Base-by-base conservation (phyloP, 805 yeast genomes). In the Monosporozyma yasuniensis region DNA sequence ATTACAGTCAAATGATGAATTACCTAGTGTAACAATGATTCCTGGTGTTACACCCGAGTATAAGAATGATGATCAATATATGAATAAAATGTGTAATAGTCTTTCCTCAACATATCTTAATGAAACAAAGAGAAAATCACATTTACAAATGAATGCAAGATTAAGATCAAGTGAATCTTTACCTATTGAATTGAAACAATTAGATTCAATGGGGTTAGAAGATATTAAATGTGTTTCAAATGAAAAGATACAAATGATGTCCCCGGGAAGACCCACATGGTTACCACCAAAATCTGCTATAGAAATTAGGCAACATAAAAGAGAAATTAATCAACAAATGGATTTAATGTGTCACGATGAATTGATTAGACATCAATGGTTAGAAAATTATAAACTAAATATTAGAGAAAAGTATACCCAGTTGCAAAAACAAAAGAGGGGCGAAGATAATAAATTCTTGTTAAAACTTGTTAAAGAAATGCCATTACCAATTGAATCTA, bases 191-290 rank as follows among this genome's bases (percentile, higher is more conserved):
- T 58, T 64, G 37, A 66, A 63, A 49, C 60, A 59, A 30, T 70
- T 70, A 2, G 61, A 69, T 23, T 59, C 59, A 14, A 54, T 63
- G 14, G 74, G 74, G 2, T 57, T 81, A 46, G 88, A 83, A 49
- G 87, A 83, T 59, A 63, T 78, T 52, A 67, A 68, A 47, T 65
- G 84, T 32, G 74, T 83, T 1, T 81, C 88, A 0, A 73, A 71
- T 0, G 85, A 81, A 56, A 83, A 83, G 55, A 58, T 79, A 23
- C 72, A 71, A 21, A 61, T 67, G 10, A 63, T 81, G 30, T 73
- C 82, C 45, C 78, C 76, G 37, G 77, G 87, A 0, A 72, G 89
- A 54, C 89, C 89, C 1, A 73, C 78, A 44, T 80, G 86, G 76
- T 64, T 82, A 42, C 89, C 89, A 4, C 88, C 87, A 3, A 83